Conservation (phyloP, 305 asterid species). For the Plantago lanceolata region DNA sequence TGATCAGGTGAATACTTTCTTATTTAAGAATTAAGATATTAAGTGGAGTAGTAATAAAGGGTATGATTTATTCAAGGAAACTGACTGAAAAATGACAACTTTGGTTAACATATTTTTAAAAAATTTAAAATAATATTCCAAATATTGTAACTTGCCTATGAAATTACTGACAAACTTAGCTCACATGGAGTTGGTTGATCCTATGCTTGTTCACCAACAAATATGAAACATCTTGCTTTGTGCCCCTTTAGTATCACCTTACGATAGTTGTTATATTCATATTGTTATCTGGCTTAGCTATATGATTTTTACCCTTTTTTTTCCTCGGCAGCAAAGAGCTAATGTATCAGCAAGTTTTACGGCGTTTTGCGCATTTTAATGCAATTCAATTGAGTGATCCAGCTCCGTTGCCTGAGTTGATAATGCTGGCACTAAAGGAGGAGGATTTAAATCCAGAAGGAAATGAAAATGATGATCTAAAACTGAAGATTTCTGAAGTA, state of each 20-base stretch:
- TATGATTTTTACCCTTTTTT: constrained; percentile 7
- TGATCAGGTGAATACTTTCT: too few species aligned
- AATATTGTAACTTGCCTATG: background rate
- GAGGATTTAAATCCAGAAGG: constrained; percentile 61
- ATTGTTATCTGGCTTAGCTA: constrained; percentile 17
- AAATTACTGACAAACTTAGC: constrained; percentile 1
- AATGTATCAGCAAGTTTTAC: constrained; percentile 88
- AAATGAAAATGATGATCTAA: constrained; percentile 60
- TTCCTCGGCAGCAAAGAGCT: constrained; percentile 77
- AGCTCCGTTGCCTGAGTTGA: constrained; percentile 61
- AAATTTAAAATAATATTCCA: too few species aligned
- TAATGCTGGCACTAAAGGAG: constrained; percentile 77
- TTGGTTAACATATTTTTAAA: too few species aligned
- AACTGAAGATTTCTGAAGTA: constrained; percentile 82
- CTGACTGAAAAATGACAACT: too few species aligned
- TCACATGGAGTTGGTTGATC: background rate
- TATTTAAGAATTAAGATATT: too few species aligned
- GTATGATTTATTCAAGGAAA: too few species aligned
- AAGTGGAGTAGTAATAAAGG: too few species aligned
- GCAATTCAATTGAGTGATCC: constrained; percentile 94
- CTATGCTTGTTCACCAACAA: constrained; percentile 17
- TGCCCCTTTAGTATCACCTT: background rate
- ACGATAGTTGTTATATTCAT: constrained; percentile 4
- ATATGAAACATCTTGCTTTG: constrained; percentile 11
- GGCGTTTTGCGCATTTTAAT: constrained; percentile 89